Base-by-base conservation (phyloP, 2,329 filamentous ascomycete species). In the Ophiostoma sp. region DNA sequence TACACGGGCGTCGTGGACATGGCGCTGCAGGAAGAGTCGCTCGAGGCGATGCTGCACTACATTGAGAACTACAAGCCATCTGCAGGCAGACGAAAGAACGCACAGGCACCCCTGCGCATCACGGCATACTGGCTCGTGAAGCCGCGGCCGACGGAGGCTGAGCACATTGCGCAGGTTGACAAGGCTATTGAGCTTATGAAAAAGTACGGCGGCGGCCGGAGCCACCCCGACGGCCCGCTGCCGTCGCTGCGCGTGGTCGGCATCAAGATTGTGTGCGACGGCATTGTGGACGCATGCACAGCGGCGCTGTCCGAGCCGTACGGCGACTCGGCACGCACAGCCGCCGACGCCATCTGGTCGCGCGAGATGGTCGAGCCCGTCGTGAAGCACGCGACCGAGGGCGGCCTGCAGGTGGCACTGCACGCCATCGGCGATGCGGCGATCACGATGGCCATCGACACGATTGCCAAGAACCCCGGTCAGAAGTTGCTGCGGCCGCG, bases 391-490 rank as follows among this genome's bases (percentile, higher is more conserved):
- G 86, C 86, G 2, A 81, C 83, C 62, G 77, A 76, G 3, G 81
- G 81, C 0, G 82, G 83, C 0, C 75, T 89, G 52, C 87, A 89
- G 18, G 82, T 85, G 49, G 87, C 87, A 0, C 78, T 89, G 9
- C 87, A 89, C 72, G 87, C 87, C 58, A 89, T 89, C 69, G 87
- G 87, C 55, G 86, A 89, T 73, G 78, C 78, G 18, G 85, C 87
- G 0, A 79, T 88, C 41, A 78, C 77, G 52, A 83, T 83, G 70
- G 86, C 85, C 7, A 81, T 89, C 69, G 82, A 89, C 71, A 81
- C 81, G 0, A 79, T 89, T 16, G 83, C 63, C 27, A 55, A 66
- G 66, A 49, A 14, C 44, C 36, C 63, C 3, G 52, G 38, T 42
- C 66, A 42, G 79, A 81, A 0, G 79, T 78, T 16, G 0, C 80